Percentiles rank a stretch among this genome's conserved stretches.
Conservation (phyloP, 208 protist species). For the Trypanosomatidae sp. region DNA sequence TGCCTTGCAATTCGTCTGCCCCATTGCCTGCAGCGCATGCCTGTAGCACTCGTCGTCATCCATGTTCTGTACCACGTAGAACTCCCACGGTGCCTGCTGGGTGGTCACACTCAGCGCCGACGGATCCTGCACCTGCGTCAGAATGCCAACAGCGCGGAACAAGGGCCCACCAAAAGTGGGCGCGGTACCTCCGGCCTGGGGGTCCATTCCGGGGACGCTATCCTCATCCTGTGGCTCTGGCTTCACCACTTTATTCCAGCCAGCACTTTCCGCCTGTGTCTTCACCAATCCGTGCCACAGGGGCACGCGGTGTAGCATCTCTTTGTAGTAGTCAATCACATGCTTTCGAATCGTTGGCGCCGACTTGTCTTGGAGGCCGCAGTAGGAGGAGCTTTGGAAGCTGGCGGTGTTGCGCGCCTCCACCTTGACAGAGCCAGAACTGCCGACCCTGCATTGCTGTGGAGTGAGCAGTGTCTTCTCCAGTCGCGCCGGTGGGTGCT, state of each 20-base stretch:
- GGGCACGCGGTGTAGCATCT: constrained; percentile 62
- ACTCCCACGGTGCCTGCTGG: constrained; percentile 77
- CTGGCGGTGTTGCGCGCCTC: constrained; percentile 72
- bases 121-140: constrained; percentile 68
- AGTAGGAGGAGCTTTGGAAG: constrained; percentile 72
- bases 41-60: constrained; percentile 63
- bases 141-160: constrained; percentile 67
- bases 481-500: constrained; percentile 53
- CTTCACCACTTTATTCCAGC: constrained; percentile 10
- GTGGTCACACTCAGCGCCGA: constrained; percentile 28
- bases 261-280: neutral
- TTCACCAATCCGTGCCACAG: constrained; percentile 31
- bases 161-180: neutral
- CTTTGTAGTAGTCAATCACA: constrained; percentile 65
- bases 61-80: constrained; percentile 67
- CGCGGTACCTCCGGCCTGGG: neutral
- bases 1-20: constrained; percentile 21
- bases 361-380: constrained; percentile 59
- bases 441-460: constrained; percentile 10
- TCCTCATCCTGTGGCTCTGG: constrained; percentile 17
- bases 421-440: constrained; percentile 8
- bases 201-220: neutral
- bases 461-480: constrained; percentile 29
- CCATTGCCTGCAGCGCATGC: constrained; percentile 49
- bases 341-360: constrained; percentile 13